Evolutionary conservation across 495 filamentous ascomycete species (phyloP), one percentile per base, ranked within the genome.

Genomic region (Tetracladium setigerum): DNA sequence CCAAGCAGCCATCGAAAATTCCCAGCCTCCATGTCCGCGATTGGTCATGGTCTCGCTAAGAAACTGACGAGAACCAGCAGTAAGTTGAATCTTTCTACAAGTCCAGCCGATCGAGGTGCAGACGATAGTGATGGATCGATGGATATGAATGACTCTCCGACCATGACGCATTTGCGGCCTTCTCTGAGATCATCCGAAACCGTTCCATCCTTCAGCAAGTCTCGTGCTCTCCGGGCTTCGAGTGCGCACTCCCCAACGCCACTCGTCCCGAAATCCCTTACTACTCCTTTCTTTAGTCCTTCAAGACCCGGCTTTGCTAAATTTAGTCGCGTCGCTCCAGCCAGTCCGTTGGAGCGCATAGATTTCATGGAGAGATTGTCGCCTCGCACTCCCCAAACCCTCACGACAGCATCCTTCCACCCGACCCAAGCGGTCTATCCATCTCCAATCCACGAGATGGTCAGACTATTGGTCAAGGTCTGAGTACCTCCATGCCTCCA

Each of bases 341-440:
- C 70, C 31, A 75, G 69, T 57, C 74, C 78, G 40, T 56, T 75
- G 44, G 65, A 70, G 35, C 64, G 59, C 54, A 50, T 65, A 50
- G 71, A 70, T 53, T 67, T 63, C 50, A 59, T 61, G 49, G 68
- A 78, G 38, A 73, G 66, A 45, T 63, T 67, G 2, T 82, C 87
- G 4, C 91, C 91, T 31, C 84, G 71, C 41, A 97, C 91, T 1
- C 91, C 91, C 1, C 79, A 76, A 50, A 27, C 22, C 22, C 22
- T 27, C 22, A 27, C 22, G 88, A 89, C 44, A 70, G 71, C 38
- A 72, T 87, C 57, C 68, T 79, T 19, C 83, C 85, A 16, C 86
- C 84, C n/a, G 88, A 95, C 59, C 81, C 87, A 1, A 94, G 85
- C 61, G 77, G 76, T 16, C 65, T 92, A 16, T 87, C 87, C 2